phyloP scores from a whole-genome alignment of 441 rosid species.

The Macaranga tanarius region DNA sequence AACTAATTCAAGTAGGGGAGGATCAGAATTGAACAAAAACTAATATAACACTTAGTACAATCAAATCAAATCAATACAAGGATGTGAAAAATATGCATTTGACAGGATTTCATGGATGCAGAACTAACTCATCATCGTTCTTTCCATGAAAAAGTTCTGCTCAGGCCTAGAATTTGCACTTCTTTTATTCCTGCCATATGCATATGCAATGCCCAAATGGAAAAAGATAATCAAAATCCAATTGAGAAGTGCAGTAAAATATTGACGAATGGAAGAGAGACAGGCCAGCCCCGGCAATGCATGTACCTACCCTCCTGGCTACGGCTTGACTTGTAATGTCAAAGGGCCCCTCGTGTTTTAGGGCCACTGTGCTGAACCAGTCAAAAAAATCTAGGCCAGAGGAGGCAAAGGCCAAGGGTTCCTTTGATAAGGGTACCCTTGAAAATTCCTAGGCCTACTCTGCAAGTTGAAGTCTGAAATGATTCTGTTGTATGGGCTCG shows the following conservation, averaged over 20 bases:
- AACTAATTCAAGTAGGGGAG: conserved; percentile 40
- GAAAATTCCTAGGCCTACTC: neutral
- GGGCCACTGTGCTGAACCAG: neutral
- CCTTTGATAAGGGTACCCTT: neutral
- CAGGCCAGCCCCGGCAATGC: neutral
- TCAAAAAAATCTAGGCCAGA: neutral
- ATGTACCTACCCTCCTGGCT: neutral
- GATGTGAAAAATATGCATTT: no score
- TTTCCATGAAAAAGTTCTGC: no score
- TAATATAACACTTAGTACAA: neutral
- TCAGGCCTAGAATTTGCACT: no score
- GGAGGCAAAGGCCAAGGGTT: neutral
- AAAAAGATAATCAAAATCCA: no score
- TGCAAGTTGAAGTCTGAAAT: neutral
- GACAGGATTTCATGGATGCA: no score
- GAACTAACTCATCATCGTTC: no score
- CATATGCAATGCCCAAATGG: no score
- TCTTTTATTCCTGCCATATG: no score
- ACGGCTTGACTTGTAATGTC: neutral
- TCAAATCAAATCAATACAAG: neutral
- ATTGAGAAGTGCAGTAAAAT: no score
- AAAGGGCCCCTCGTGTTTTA: neutral
- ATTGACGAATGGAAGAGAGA: no score
- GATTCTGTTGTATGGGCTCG: neutral
- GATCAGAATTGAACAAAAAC: neutral